Evolutionary conservation across 306 rosid genomes (phyloP).

Genomic region (Aeschynomene evenia): DNA sequence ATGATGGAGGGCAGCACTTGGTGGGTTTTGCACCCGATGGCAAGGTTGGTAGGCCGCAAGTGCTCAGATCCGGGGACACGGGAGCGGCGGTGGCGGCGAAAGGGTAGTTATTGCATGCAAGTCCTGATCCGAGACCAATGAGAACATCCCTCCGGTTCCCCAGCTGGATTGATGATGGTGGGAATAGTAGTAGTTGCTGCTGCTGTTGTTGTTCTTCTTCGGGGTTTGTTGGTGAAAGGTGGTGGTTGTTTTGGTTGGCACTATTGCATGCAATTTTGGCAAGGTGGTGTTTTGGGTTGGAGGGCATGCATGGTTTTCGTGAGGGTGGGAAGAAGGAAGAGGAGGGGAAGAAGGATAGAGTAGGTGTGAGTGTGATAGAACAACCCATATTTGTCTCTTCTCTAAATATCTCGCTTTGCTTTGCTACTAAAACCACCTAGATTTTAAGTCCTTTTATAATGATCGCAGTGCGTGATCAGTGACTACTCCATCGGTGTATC

Average conservation of each 20-base stretch:
- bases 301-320: neutral
- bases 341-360: neutral
- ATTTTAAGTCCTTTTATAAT: constrained; percentile 8
- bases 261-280: neutral
- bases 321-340: neutral
- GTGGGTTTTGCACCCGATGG: constrained; percentile 18
- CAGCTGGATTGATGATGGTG: neutral
- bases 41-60: constrained; percentile 40
- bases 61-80: constrained; percentile 39
- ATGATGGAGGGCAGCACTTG: constrained; percentile 53
- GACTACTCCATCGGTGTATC: too few species aligned
- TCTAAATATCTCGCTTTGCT: too few species aligned
- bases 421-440: neutral
- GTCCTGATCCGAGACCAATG: constrained; percentile 49
- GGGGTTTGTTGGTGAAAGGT: too few species aligned
- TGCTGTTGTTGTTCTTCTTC: neutral
- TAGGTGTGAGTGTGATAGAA: too few species aligned
- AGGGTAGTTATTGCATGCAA: constrained; percentile 39
- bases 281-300: neutral
- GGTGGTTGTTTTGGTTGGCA: neutral
- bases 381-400: too few species aligned
- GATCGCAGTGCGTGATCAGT: neutral
- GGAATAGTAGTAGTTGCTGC: too few species aligned
- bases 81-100: constrained; percentile 50
- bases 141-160: constrained; percentile 51